phyloP scores from a whole-genome alignment of 176 grass and related monocot species.

The Oryza longistaminata region DNA sequence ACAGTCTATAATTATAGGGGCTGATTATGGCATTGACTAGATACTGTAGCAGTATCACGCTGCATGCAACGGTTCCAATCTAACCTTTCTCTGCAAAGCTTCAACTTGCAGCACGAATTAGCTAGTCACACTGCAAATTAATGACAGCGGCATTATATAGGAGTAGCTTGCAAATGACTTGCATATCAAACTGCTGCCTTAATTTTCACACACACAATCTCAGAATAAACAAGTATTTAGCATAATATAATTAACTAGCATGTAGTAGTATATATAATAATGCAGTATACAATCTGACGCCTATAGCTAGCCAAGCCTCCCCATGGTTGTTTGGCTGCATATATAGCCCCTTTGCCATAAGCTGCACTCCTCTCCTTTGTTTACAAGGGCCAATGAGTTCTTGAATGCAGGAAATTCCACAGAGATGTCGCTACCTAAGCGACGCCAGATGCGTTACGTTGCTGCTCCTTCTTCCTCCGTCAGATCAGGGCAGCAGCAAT shows the following conservation, averaged over 20 bases:
- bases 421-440: constrained; percentile 24
- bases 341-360: neutral
- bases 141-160: no score
- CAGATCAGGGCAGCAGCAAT: neutral
- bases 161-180: no score
- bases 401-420: neutral
- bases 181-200: neutral
- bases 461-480: constrained; percentile 18
- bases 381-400: constrained; percentile 29
- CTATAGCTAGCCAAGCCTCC: neutral
- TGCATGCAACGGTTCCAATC: no score
- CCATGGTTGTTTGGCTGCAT: neutral
- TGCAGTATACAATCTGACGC: neutral
- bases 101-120: neutral
- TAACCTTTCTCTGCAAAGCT: neutral
- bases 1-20: no score
- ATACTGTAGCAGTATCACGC: no score
- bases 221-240: neutral
- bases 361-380: neutral
- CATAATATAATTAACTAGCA: neutral
- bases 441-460: constrained; percentile 53
- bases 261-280: neutral
- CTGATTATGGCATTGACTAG: no score
- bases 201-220: neutral
- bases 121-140: neutral